Conservation (phyloP, 1,284 basidiomycete species). For the Chalciporus sp. region DNA sequence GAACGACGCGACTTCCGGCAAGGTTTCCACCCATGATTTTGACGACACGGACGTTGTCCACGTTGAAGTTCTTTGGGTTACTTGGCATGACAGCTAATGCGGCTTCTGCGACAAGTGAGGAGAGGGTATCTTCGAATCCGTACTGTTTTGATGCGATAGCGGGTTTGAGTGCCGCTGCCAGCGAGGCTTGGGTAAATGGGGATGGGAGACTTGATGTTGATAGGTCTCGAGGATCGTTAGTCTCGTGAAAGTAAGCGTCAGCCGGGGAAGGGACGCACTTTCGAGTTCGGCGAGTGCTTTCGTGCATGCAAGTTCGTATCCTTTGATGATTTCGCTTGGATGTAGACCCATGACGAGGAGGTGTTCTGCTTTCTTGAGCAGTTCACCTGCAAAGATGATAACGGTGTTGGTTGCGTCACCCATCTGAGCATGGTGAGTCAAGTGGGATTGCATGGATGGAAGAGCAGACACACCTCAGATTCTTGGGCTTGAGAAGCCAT, state of each 20-base stretch:
- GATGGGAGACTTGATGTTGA: slow-evolving; percentile 69
- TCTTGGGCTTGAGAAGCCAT: slow-evolving; percentile 99
- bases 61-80: slow-evolving; percentile 91
- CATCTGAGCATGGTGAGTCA: slow-evolving; percentile 57
- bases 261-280: slow-evolving; percentile 56
- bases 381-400: slow-evolving; percentile 93
- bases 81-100: slow-evolving; percentile 88
- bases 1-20: slow-evolving; percentile 82
- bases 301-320: slow-evolving; percentile 91
- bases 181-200: slow-evolving; percentile 78
- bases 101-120: slow-evolving; percentile 90
- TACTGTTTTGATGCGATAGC: slow-evolving; percentile 98
- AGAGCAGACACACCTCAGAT: slow-evolving; percentile 65
- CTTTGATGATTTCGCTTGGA: slow-evolving; percentile 92
- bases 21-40: slow-evolving; percentile 97
- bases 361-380: slow-evolving; percentile 92
- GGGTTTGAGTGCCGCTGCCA: slow-evolving; percentile 84
- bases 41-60: slow-evolving; percentile 97
- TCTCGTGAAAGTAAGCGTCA: slow-evolving; percentile 2
- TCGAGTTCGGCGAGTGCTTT: slow-evolving; percentile 91
- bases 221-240: slow-evolving; percentile 49
- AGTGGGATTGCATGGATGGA: background rate
- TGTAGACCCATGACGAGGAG: slow-evolving; percentile 96
- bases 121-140: slow-evolving; percentile 85
- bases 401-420: slow-evolving; percentile 97